Evolutionary conservation across 139 green algal genomes (phyloP), one percentile per base, ranked within the genome.

Genomic region (Coccomyxa sp.): DNA sequence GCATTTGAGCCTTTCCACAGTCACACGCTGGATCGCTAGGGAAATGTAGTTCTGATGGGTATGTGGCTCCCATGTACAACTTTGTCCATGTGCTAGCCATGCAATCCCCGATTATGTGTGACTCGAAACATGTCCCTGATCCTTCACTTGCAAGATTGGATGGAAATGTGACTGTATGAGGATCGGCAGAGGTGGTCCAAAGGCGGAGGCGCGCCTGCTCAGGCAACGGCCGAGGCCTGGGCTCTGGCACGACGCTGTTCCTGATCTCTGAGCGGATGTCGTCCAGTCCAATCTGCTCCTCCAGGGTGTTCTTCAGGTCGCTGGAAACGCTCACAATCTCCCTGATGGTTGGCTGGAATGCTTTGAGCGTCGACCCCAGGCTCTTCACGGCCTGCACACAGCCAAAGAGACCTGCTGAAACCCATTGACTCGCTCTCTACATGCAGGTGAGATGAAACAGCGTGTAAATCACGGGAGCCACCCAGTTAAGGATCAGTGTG

Each of bases 211-310:
- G 38, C 38, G 7, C 38, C 38, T 51, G 38, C 38, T 51, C 38
- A 51, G 38, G 38, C 38, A 51, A 7, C 38, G 38, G 3, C 38
- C 38, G 38, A 51, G 66, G 15, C 18, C 31, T 13, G 58, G 28
- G 45, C 57, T 59, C 32, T 45, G 76, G 17, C 68, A 25, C 13
- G 71, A 57, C 76, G 86, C 77, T 83, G 27, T 60, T 80, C 51
- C 51, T 30, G 51, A 81, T 81, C 67, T 94, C 94, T 0, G 94
- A 77, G 59, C 90, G 86, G 76, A 98, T 91, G 74, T 99, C 96
- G 68, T 99, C 94, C 17, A 99, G 83, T 0, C 97, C 97, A 79
- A 99, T 95, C 88, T 99, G 95, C 77, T 97, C 86, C 71, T 99
- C 93, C 71, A 99, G 77, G 7, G 96, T 97, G 60, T 82, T 92